These are phyloP conservation scores for Suhomyces vadensis DNA, from an alignment of 805 yeast genomes.

Conservation along the genomic window DNA sequence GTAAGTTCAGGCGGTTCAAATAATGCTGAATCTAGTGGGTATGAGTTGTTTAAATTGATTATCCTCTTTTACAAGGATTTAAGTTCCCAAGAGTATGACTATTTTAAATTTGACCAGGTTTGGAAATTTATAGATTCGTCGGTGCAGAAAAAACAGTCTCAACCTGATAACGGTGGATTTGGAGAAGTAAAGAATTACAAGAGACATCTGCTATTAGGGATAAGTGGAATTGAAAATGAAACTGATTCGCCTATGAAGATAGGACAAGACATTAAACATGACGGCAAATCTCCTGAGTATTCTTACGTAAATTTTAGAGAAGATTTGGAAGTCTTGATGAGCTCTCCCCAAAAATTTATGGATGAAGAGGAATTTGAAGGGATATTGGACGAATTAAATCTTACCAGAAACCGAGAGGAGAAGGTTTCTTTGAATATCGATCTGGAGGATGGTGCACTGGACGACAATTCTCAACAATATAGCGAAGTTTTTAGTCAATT, in stretches of 20 bases:
- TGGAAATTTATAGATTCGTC: conserved; percentile 38
- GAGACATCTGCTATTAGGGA: conserved; percentile 6
- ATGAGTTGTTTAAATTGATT: conserved; percentile 37
- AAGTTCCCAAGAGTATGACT: conserved; percentile 32
- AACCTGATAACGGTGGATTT: conserved; percentile 14
- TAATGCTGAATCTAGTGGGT: conserved; percentile 17
- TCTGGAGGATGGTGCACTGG: background rate
- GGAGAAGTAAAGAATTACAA: background rate
- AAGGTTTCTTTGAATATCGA: background rate
- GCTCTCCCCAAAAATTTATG: conserved; percentile 11
- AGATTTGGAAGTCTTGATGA: conserved; percentile 27
- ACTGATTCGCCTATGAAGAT: conserved; percentile 39
- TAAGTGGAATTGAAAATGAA: background rate
- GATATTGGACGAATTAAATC: background rate
- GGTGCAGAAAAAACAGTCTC: conserved; percentile 19
- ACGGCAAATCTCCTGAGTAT: conserved; percentile 16
- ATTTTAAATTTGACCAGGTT: conserved; percentile 30
- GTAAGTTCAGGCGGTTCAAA: conserved; percentile 20
- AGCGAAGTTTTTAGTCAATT: background rate
- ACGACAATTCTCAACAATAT: no score
- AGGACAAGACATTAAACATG: conserved; percentile 19
- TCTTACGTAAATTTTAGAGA: conserved; percentile 24
- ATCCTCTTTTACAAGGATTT: conserved; percentile 37
- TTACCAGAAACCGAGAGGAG: background rate
- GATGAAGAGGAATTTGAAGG: conserved; percentile 3